phyloP scores from a whole-genome alignment of 352 stramenopile species.

The Globisporangium lucens region DNA sequence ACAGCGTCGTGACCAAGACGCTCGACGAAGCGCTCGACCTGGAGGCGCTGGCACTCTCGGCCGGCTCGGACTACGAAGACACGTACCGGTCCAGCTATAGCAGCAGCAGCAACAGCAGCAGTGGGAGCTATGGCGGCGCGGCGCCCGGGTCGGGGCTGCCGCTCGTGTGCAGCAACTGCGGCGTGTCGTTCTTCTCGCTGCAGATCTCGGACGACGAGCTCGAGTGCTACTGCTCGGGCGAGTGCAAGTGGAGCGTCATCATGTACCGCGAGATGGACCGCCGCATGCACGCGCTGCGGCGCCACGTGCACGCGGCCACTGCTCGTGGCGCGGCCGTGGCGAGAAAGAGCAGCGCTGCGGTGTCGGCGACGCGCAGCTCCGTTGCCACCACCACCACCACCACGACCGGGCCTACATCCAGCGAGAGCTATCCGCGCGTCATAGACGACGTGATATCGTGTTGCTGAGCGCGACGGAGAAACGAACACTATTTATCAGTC shows the following conservation, averaged over 20 bases:
- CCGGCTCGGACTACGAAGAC: conserved; percentile 23
- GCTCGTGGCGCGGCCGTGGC: background rate
- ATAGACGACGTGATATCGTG: conserved; percentile 32
- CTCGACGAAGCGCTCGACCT: conserved; percentile 39
- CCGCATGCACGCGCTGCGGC: conserved; percentile 52
- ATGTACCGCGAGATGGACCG: conserved; percentile 82
- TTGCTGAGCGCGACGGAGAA: conserved; percentile 17
- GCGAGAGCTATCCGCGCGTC: conserved; percentile 22
- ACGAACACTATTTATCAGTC: conserved; percentile 19
- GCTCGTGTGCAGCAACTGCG: conserved; percentile 79
- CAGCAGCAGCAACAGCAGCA: conserved; percentile 8
- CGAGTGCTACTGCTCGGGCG: conserved; percentile 82
- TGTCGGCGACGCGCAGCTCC: background rate
- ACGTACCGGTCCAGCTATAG: conserved; percentile 13
- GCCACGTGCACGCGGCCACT: conserved; percentile 14
- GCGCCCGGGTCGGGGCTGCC: conserved; percentile 56
- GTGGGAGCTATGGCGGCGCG: background rate
- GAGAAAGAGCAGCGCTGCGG: background rate
- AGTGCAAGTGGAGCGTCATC: conserved; percentile 89
- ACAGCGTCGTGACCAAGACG: conserved; percentile 16
- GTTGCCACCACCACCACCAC: background rate
- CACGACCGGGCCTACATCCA: conserved; percentile 1
- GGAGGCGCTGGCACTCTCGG: conserved; percentile 36
- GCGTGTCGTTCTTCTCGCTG: conserved; percentile 79
- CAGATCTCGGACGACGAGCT: conserved; percentile 58